phyloP scores from a whole-genome alignment of 2,329 filamentous ascomycete genomes.

The Colletotrichum sp. region DNA sequence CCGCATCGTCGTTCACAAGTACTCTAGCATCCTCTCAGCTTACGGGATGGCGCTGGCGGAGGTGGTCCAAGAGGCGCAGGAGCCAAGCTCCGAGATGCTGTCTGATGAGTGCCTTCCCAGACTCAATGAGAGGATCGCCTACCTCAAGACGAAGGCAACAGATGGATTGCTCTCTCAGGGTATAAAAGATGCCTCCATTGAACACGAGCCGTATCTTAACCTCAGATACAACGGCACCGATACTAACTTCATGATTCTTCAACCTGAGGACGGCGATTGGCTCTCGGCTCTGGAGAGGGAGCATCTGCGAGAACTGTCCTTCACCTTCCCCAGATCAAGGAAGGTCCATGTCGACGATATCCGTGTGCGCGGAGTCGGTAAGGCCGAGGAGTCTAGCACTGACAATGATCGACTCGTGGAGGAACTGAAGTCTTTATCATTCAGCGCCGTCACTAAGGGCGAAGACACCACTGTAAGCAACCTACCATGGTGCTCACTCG shows the following conservation, averaged over 20 bases:
- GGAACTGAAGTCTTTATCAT: background rate
- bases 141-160: slow-evolving; percentile 34
- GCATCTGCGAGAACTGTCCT: slow-evolving; percentile 45
- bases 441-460: background rate
- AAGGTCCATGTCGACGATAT: slow-evolving; percentile 47
- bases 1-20: slow-evolving; percentile 40
- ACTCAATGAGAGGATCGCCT: slow-evolving; percentile 26
- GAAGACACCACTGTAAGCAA: background rate
- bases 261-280: slow-evolving; percentile 26
- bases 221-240: slow-evolving; percentile 49
- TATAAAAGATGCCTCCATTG: background rate
- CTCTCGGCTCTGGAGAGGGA: slow-evolving; percentile 38
- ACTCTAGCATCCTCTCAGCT: slow-evolving; percentile 36
- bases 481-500: background rate
- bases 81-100: slow-evolving; percentile 29
- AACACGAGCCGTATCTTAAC: slow-evolving; percentile 43
- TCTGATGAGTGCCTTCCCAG: slow-evolving; percentile 13
- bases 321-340: slow-evolving; percentile 40
- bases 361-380: slow-evolving; percentile 42
- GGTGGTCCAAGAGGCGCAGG: slow-evolving; percentile 37
- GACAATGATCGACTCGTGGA: background rate
- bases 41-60: slow-evolving; percentile 45
- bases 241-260: slow-evolving; percentile 45
- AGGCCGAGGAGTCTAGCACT: background rate
- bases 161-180: slow-evolving; percentile 36